Conservation (phyloP, 352 stramenopile genomes). For the Pythium phragmiticola region DNA sequence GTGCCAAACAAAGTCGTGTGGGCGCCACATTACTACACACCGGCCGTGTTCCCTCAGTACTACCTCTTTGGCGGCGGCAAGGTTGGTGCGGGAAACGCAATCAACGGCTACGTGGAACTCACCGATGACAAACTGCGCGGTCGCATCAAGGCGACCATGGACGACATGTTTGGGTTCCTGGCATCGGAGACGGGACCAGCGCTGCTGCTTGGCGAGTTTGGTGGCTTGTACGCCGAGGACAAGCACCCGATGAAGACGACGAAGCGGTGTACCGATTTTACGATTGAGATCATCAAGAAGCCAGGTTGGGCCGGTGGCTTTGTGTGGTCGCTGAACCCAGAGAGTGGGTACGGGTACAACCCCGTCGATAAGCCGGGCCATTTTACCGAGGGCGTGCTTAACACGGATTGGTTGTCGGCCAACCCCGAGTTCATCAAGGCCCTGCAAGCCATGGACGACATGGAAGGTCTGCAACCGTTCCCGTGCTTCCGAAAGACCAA, state of each 20-base stretch:
- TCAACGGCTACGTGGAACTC: constrained; percentile 52
- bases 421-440: constrained; percentile 47
- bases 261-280: constrained; percentile 55
- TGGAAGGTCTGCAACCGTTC: constrained; percentile 47
- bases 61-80: constrained; percentile 62
- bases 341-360: constrained; percentile 71
- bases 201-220: constrained; percentile 70
- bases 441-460: constrained; percentile 46
- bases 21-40: constrained; percentile 75
- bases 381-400: constrained; percentile 51
- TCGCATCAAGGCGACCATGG: constrained; percentile 49
- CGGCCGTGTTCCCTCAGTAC: constrained; percentile 53
- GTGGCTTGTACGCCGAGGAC: constrained; percentile 57
- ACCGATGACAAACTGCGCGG: constrained; percentile 39
- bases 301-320: constrained; percentile 57
- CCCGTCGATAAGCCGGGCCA: constrained; percentile 34
- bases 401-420: constrained; percentile 54
- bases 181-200: constrained; percentile 42
- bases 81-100: constrained; percentile 6
- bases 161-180: constrained; percentile 73
- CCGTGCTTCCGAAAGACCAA: constrained; percentile 40
- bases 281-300: constrained; percentile 54
- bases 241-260: constrained; percentile 56
- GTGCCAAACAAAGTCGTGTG: constrained; percentile 69
- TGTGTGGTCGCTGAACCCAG: constrained; percentile 72